Conservation (phyloP, 495 filamentous ascomycete genomes). For the Tuber calosporum region DNA sequence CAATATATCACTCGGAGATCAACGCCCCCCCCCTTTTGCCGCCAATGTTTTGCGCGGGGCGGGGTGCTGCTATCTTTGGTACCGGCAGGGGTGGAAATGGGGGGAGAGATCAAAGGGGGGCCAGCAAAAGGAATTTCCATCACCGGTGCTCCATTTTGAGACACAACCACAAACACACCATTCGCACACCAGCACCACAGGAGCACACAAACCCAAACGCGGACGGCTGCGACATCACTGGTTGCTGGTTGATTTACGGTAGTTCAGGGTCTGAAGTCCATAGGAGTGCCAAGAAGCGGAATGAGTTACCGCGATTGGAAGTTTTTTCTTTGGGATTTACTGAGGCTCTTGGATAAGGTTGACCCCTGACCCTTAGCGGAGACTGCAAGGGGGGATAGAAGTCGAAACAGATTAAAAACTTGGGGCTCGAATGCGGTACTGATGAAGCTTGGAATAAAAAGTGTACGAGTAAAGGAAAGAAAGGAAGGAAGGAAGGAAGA, state of each 20-base stretch:
- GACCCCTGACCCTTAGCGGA: slow-evolving; percentile 1
- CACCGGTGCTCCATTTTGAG: not conserved
- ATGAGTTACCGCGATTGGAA: not conserved
- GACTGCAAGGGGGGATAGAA: not conserved
- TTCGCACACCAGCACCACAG: not conserved
- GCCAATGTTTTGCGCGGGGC: not conserved
- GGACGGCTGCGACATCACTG: not conserved
- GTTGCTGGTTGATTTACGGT: not conserved
- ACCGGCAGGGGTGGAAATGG: not conserved
- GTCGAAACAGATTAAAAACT: not conserved
- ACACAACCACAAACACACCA: not conserved
- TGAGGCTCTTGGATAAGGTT: slow-evolving; percentile 6
- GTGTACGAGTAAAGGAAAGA: too few species aligned
- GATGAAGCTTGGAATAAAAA: not conserved
- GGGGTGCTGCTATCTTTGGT: slow-evolving; percentile 4
- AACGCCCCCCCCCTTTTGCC: not conserved
- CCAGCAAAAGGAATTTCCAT: not conserved
- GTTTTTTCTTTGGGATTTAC: not conserved
- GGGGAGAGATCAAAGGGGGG: not conserved
- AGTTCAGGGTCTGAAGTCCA: not conserved
- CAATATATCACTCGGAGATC: not conserved
- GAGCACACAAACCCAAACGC: not conserved
- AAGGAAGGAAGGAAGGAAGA: not conserved
- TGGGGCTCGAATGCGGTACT: not conserved
- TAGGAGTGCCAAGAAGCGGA: not conserved